Base-by-base conservation (phyloP, 441 rosid genomes). In the Daphne laureola region DNA sequence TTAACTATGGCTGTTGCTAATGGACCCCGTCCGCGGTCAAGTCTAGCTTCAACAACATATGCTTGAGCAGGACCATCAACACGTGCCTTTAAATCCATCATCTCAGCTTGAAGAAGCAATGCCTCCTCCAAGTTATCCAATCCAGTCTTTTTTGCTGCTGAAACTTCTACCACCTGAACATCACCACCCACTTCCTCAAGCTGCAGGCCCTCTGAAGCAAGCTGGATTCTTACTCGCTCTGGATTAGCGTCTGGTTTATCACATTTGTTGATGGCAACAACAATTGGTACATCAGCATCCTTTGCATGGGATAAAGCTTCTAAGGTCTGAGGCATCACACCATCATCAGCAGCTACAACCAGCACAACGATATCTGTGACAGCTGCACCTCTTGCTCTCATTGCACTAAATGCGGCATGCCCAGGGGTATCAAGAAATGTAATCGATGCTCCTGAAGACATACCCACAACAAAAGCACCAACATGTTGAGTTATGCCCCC, bases 401-500 rank as follows among this genome's bases (percentile, higher is more conserved):
- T 81, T 14, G 90, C 96, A 54, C 97, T 89, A 67, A 87, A 93
- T 53, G 95, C 95, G 0, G 96, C 97, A 61, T 89, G 96, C 41
- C 97, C 98, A 58, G 90, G 98, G 23, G 96, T 92, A 64, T 92
- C 94, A 14, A 92, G 88, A 67, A 85, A 85, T 50, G 93, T 80
- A 62, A 78, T 86, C 38, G 88, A 80, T 64, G 79, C 81, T 66
- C 71, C 92, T 13, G 84, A 83, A 0, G 81, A 72, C 96, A 93
- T 93, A 66, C 77, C 67, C 47, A 87, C 97, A 49, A 87, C 82
- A 60, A 93, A 93, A 40, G 95, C 98, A 61, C 97, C 98, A 14
- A 93, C 69, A 56, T 89, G 96, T 61, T 93, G 98, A 54, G 98
- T 93, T 79, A 93, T 93, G 70, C 97, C 98, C 40, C 97, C 95